Evolutionary conservation across 306 rosid species (phyloP), one percentile per base, ranked within the genome.

Genomic region (Sicyos edulis): DNA sequence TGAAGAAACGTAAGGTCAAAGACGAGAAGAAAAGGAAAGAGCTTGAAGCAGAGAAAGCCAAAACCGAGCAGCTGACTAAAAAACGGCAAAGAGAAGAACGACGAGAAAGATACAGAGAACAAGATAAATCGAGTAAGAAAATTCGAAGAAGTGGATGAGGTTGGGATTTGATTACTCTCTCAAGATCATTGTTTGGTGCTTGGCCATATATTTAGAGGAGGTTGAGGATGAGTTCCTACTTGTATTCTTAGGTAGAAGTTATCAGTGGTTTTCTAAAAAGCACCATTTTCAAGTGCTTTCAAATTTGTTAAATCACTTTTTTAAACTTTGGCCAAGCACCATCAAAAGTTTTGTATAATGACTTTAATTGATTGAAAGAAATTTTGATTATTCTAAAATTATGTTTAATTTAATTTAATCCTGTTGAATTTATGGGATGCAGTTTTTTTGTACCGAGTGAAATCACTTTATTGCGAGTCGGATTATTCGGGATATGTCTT

Each of bases 51-150:
- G 84, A 85, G 81, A 86, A 73, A 77, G 87, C 84, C 20, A 93
- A 93, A 77, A 95, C 83, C 0, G 97, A 93, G 74, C 77, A 49
- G 78, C 3, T 88, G 75, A 15, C 65, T 5, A 91, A 20, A 71
- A 93, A 93, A 81, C 98, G 98, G 20, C 85, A 19, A 54, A 88
- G 99, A 76, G 99, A 93, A 70, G 97, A 88, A 82, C 80, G 89
- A 10, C 86, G 96, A 5, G 90, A 72, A 52, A 88, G 90, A 70
- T 93, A 93, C 59, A 80, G 97, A 17, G 78, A 37, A 42, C 83
- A 93, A 77, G 97, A 88, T 62, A 90, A 90, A 75, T 56, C 22
- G 61, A 85, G 63, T 42, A 91, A 93, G 86, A 90, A 80, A 85
- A 82, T 44, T 32, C 29, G 29, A 26, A 84, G 93, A 84, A 54